phyloP scores from a whole-genome alignment of 192 early-diverging fungal species.

The Backusella circina region DNA sequence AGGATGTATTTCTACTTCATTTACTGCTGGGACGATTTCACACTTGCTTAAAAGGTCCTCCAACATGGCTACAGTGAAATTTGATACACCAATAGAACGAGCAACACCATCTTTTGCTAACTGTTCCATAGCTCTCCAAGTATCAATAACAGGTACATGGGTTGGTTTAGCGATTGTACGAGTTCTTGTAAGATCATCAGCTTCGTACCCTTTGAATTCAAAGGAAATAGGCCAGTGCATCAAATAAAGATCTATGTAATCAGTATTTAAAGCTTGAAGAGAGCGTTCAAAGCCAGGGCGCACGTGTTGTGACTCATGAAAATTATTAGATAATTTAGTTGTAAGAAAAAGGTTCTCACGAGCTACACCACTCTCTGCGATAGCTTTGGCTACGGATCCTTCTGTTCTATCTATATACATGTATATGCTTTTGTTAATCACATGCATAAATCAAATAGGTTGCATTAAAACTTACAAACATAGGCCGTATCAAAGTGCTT shows the following conservation, averaged over 20 bases:
- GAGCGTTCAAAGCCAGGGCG: constrained; percentile 58
- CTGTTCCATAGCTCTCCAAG: constrained; percentile 74
- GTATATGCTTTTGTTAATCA: not conserved
- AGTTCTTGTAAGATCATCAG: constrained; percentile 17
- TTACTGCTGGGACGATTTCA: constrained; percentile 65
- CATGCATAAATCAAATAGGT: not conserved
- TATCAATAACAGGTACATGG: constrained; percentile 51
- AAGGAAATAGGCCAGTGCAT: constrained; percentile 82
- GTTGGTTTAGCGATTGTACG: constrained; percentile 16
- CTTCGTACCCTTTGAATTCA: constrained; percentile 34
- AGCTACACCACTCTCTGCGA: constrained; percentile 42
- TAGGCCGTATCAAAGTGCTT: constrained; percentile 54
- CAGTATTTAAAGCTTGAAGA: constrained; percentile 61
- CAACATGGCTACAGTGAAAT: constrained; percentile 57
- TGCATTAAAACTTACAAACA: not conserved
- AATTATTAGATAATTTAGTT: constrained; percentile 42
- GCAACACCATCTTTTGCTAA: constrained; percentile 60
- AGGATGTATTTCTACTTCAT: constrained; percentile 61
- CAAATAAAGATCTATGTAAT: constrained; percentile 82
- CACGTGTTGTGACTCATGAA: constrained; percentile 63
- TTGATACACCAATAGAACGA: constrained; percentile 74
- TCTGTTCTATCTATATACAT: constrained; percentile 55
- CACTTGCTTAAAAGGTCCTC: constrained; percentile 57
- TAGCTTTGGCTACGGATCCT: constrained; percentile 57
- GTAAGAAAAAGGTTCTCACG: constrained; percentile 68